A percentile compares a stretch with the other conserved stretches of the same genome.
These are phyloP conservation scores for Forsythia suspensa DNA, from an alignment of 257 asterid species.

Conservation along the genomic window DNA sequence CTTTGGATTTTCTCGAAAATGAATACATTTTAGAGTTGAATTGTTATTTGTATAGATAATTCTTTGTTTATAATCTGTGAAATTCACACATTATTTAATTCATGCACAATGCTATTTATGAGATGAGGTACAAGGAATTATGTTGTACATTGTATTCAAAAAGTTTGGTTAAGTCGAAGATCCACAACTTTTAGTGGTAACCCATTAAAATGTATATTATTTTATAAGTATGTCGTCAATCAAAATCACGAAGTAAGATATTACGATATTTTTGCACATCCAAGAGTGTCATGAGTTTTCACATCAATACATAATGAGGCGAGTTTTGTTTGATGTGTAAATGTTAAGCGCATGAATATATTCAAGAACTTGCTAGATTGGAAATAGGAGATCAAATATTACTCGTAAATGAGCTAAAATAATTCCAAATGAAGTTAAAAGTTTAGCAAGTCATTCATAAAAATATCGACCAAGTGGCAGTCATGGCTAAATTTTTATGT, in stretches of 20 bases:
- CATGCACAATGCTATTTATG: neutral
- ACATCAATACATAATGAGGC: neutral
- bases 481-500: too few species aligned
- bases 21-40: constrained; percentile 1
- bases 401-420: too few species aligned
- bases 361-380: too few species aligned
- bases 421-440: too few species aligned
- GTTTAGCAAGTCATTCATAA: neutral
- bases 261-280: neutral
- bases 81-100: neutral
- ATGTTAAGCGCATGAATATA: too few species aligned
- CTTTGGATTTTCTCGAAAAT: constrained; percentile 59
- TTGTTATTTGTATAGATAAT: neutral
- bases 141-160: neutral
- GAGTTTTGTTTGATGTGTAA: neutral
- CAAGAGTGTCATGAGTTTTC: neutral
- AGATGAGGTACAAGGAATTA: neutral
- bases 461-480: too few species aligned
- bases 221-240: neutral
- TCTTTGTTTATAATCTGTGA: neutral
- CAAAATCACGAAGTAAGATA: neutral
- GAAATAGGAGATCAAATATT: neutral
- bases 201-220: neutral
- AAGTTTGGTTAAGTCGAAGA: neutral
- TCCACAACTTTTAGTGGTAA: neutral